Base-by-base conservation (phyloP, 2,329 filamentous ascomycete species). In the Sporothrix pseudoabietina region DNA sequence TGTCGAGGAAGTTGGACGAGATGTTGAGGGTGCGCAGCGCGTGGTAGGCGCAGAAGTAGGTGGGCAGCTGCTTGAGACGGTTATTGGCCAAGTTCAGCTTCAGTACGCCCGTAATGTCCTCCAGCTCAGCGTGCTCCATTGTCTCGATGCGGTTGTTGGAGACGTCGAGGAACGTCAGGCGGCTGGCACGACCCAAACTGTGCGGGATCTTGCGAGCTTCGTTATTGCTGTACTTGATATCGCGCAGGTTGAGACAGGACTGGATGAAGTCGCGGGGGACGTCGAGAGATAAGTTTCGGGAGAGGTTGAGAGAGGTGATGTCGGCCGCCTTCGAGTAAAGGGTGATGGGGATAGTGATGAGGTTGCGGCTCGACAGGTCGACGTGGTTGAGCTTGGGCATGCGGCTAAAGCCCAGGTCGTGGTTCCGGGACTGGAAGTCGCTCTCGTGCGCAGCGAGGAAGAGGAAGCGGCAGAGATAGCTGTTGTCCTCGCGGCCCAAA, bases 261-360 rank as follows among this genome's bases (percentile, higher is more conserved):
- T 97, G 94, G 72, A 99, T 94, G 80, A 99, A 99, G 81, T 99
- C 96, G 79, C 94, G 94, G 0, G 96, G 96, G 16, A 99, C 90
- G 78, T 98, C 94, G 39, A 99, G 86, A 0, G 94, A 96, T 61
- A 98, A 84, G 78, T 99, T 99, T 52, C 93, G 89, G 0, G 96
- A 98, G 10, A 99, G 85, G 79, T 99, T 98, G 54, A 99, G 87
- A 0, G 94, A 97, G 72, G 97, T 95, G 77, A 99, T 98, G 79
- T 99, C 96, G 12, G 89, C 87, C 0, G 95, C 93, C 80, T 94
- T 97, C 75, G 93, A 93, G 82, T 98, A 98, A 12, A 99, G 88
- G 0, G 91, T 92, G 77, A 99, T 97, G 3, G 96, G 96, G 71
- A 99, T 98, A 8, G 95, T 97, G 78, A 97, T 90, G 66, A 99